Evolutionary conservation across 495 filamentous ascomycete species (phyloP).

Genomic region (Sporormia fimetaria): DNA sequence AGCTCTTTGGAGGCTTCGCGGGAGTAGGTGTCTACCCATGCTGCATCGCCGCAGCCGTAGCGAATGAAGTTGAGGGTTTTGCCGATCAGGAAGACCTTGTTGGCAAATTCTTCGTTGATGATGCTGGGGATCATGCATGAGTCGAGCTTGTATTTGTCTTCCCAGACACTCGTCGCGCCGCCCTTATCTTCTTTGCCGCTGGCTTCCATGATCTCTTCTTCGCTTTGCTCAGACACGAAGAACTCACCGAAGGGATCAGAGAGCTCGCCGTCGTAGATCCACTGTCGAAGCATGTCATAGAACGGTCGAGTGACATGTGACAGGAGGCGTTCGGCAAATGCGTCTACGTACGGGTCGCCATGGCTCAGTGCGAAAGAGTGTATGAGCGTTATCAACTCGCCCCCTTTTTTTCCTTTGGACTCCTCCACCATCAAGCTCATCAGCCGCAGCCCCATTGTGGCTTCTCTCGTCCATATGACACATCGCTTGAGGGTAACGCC

Average conservation of each 20-base stretch:
- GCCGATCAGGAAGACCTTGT: conserved; percentile 92
- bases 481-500: conserved; percentile 95
- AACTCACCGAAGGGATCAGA: conserved; percentile 94
- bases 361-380: conserved; percentile 89
- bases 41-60: conserved; percentile 81
- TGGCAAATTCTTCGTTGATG: conserved; percentile 80
- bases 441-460: conserved; percentile 88
- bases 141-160: conserved; percentile 87
- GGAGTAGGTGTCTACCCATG: conserved; percentile 95
- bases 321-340: conserved; percentile 87
- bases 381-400: conserved; percentile 86
- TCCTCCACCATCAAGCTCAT: conserved; percentile 93
- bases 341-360: conserved; percentile 86
- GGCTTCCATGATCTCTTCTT: conserved; percentile 38
- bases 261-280: conserved; percentile 98
- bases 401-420: conserved; percentile 72
- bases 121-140: conserved; percentile 83
- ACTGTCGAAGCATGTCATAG: conserved; percentile 89
- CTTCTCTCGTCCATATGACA: conserved; percentile 93
- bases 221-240: conserved; percentile 73
- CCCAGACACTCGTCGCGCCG: conserved; percentile 85
- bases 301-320: conserved; percentile 90
- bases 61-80: conserved; percentile 98
- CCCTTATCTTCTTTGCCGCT: conserved; percentile 30
- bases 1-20: conserved; percentile 87